phyloP scores from a whole-genome alignment of 1,139 yeast species.

The Nakaseomyces bracarensis region DNA sequence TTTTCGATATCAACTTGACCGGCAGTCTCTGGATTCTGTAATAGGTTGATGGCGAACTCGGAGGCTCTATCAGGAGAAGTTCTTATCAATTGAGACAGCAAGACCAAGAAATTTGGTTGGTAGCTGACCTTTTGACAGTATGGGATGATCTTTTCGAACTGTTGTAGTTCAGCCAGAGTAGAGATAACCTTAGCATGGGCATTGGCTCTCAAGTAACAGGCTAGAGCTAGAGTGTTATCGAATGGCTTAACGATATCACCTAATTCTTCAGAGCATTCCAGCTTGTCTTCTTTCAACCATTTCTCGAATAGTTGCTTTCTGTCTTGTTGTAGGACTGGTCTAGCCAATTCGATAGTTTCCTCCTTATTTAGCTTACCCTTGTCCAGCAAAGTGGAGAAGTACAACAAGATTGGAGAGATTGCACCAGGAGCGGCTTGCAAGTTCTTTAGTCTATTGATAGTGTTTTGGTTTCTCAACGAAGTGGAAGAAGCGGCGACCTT shows the following conservation, averaged over 20 bases:
- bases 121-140: conserved; percentile 85
- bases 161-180: conserved; percentile 89
- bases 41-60: conserved; percentile 86
- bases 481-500: conserved; percentile 95
- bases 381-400: conserved; percentile 85
- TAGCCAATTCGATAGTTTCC: conserved; percentile 91
- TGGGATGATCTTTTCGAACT: conserved; percentile 91
- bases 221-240: conserved; percentile 79
- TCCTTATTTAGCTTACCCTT: conserved; percentile 88
- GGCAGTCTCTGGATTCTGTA: conserved; percentile 52
- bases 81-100: conserved; percentile 85
- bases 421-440: conserved; percentile 95
- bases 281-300: conserved; percentile 92
- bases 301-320: conserved; percentile 90
- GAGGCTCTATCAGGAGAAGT: conserved; percentile 97
- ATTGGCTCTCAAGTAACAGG: conserved; percentile 81
- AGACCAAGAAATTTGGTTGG: conserved; percentile 81
- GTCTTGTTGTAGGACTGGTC: conserved; percentile 93
- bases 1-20: conserved; percentile 73
- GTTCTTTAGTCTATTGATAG: conserved; percentile 85
- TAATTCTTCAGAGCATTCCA: conserved; percentile 88
- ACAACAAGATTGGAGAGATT: conserved; percentile 87
- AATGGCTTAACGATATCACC: conserved; percentile 92
- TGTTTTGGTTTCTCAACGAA: conserved; percentile 87
- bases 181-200: conserved; percentile 86